Percentiles rank a stretch among this genome's conserved stretches.
phyloP scores from a whole-genome alignment of 371 early-diverging fungal species.

The Circinella umbellata region DNA sequence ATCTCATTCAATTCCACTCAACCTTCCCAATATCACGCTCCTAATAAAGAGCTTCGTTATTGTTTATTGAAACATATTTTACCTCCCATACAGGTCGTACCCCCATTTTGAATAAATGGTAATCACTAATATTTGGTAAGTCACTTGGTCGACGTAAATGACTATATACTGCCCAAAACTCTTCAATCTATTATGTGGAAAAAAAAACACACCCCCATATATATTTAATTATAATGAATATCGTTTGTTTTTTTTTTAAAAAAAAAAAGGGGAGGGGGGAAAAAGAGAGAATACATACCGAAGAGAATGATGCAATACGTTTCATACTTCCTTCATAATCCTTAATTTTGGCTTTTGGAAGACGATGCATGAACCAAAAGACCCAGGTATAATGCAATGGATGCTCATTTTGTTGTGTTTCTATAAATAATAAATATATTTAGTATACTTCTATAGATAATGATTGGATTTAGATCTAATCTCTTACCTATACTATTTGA shows the following conservation, averaged over 20 bases:
- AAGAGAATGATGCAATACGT: constrained; percentile 80
- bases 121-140: constrained; percentile 91
- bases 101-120: constrained; percentile 95
- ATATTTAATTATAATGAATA: too few species aligned
- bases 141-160: constrained; percentile 87
- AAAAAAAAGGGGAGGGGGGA: background rate
- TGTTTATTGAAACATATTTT: constrained; percentile 12
- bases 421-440: background rate
- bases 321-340: constrained; percentile 91
- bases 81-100: constrained; percentile 98
- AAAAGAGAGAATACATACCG: constrained; percentile 50
- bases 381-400: constrained; percentile 75
- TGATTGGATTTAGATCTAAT: background rate
- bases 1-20: too few species aligned
- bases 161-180: constrained; percentile 93
- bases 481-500: background rate
- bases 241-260: too few species aligned
- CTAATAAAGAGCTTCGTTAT: too few species aligned
- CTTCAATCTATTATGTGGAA: constrained; percentile 66
- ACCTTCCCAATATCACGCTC: too few species aligned
- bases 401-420: constrained; percentile 34
- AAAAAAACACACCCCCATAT: too few species aligned
- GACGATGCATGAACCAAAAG: constrained; percentile 92
- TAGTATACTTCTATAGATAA: too few species aligned
- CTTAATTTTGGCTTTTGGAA: constrained; percentile 83